Conservation (phyloP, 768 basidiomycete genomes). For the Fomitopsis serialis region DNA sequence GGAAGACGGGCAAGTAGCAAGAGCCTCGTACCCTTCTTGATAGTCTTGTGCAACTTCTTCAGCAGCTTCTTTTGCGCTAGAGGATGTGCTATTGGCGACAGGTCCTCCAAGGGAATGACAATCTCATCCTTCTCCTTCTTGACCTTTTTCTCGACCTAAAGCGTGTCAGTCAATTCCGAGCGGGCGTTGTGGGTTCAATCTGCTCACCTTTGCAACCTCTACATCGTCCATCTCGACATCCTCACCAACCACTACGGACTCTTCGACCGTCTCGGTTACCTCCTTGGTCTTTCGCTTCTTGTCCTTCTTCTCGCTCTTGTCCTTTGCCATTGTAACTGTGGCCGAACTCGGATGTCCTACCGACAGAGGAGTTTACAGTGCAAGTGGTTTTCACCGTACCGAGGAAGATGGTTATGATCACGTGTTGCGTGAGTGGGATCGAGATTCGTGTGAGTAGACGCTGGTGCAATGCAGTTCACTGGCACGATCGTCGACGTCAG, state of each 20-base stretch:
- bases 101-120: slow-evolving; percentile 66
- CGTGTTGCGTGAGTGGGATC: too few relatives aligned
- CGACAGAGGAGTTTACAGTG: neutral
- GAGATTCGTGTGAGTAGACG: too few relatives aligned
- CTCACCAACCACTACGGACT: slow-evolving; percentile 22
- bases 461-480: too few relatives aligned
- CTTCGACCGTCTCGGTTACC: slow-evolving; percentile 17
- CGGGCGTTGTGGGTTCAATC: neutral
- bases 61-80: slow-evolving; percentile 89
- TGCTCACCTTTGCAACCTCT: slow-evolving; percentile 29
- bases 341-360: neutral
- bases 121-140: slow-evolving; percentile 66
- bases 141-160: slow-evolving; percentile 44
- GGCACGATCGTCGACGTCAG: too few relatives aligned
- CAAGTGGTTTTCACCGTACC: neutral
- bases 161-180: too few relatives aligned
- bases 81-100: slow-evolving; percentile 92
- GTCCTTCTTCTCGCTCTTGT: slow-evolving; percentile 73
- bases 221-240: slow-evolving; percentile 46
- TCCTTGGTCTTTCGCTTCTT: slow-evolving; percentile 56
- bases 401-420: neutral
- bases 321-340: slow-evolving; percentile 47
- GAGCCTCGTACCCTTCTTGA: slow-evolving; percentile 70
- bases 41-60: slow-evolving; percentile 92
- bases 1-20: neutral